Percentiles rank a stretch among this genome's conserved stretches.
These are phyloP conservation scores for Clitoria ternatea DNA, from an alignment of 306 rosid genomes.

Conservation along the genomic window DNA sequence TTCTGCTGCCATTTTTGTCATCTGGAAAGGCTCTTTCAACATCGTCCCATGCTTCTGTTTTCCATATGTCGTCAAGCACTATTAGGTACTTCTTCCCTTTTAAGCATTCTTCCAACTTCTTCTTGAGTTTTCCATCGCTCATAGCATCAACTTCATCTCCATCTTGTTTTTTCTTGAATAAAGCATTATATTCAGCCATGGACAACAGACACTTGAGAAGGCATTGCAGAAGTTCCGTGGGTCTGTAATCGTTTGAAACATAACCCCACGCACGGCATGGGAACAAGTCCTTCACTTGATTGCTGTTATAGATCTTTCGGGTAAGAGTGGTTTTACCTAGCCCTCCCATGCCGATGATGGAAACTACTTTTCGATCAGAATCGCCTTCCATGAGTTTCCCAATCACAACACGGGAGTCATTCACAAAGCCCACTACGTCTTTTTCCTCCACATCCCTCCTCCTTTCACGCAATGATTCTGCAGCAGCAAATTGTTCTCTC, in stretches of 20 bases:
- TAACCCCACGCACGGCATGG: background rate
- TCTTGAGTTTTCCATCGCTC: background rate
- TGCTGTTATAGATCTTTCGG: background rate
- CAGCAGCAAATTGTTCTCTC: background rate
- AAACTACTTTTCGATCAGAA: background rate
- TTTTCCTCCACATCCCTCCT: constrained; percentile 23
- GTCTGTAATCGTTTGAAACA: background rate
- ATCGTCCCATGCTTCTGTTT: background rate
- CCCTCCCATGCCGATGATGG: constrained; percentile 13
- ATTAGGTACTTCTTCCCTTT: background rate
- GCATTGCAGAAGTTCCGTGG: background rate
- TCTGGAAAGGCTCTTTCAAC: background rate
- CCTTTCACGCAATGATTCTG: background rate
- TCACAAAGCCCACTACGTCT: background rate
- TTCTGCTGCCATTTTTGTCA: background rate
- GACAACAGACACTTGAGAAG: background rate
- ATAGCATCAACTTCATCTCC: no score
- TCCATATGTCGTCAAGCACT: constrained; percentile 2
- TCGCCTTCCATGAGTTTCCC: background rate
- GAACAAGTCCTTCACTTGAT: background rate
- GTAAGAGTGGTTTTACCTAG: constrained; percentile 25
- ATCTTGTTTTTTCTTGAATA: background rate
- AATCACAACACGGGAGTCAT: background rate
- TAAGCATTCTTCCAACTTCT: background rate
- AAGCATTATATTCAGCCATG: no score